Evolutionary conservation across 78 protist genomes (phyloP), one percentile per base, ranked within the genome.

Genomic region (Dictyostelium discoideum): DNA sequence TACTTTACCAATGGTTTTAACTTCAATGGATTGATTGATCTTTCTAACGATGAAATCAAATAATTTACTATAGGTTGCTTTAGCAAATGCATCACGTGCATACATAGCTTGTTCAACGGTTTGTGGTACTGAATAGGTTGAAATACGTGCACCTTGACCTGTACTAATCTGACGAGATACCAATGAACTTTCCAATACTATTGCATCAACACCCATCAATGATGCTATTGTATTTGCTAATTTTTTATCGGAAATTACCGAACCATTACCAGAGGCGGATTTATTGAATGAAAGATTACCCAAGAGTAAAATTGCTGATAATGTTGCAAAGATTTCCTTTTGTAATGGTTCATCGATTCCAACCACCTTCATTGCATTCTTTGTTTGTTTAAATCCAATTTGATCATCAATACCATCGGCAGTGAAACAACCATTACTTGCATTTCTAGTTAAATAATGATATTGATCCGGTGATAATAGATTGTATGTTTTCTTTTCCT

Each of bases 11-110:
- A 57, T 60, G 37, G 90, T 88, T 42, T 79, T 69, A 40, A 89
- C 90, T 80, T 83, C 84, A 18, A 95, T 95, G 18, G 93, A 95
- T 22, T 54, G 44, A 86, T 98, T 98, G 85, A 98, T 96, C 42
- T 40, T 37, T 80, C 76, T 74, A 42, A 99, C 99, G 16, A 99
- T 76, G 96, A 84, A 92, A 80, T 96, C 94, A 77, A 98, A 98
- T 16, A 98, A 57, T 29, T 95, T 93, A 7, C 92, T 94, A 95
- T 98, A 99, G 48, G 98, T n/a, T 18, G 97, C 97, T 87, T 98
- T 98, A 14, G 96, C 97, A 50, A 89, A 46, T 11, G 98, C 98
- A 92, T 93, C 97, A 65, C 98, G 82, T 20, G 96, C 85, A 26
- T 90, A 87, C 11, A 73, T 85, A 2, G 97, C 98, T 81, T 92